A percentile compares a stretch with the other conserved stretches of the same genome.
Conservation (phyloP, 148 eudicot genomes). For the Rhododendron griersonianum region DNA sequence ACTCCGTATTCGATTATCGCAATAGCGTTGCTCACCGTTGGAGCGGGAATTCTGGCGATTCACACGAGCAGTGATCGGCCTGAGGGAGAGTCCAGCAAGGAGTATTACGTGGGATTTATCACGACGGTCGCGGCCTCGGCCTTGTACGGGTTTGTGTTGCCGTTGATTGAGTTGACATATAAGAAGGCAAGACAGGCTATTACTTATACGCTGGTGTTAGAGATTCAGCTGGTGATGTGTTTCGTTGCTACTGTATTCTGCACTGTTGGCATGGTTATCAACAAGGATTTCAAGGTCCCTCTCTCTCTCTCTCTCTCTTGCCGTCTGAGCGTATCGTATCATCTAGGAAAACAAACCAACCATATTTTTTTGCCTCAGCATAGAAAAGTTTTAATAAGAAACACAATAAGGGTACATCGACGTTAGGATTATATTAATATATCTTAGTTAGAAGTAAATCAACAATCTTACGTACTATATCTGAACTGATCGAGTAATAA, state of each 20-base stretch:
- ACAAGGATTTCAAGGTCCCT: constrained; percentile 55
- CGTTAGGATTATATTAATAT: too few relatives aligned
- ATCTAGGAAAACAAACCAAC: not conserved
- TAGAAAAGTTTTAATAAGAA: too few relatives aligned
- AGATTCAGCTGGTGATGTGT: constrained; percentile 53
- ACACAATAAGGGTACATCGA: too few relatives aligned
- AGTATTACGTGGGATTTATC: constrained; percentile 47
- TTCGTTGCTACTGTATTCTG: constrained; percentile 52
- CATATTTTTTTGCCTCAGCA: too few relatives aligned
- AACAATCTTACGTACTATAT: too few relatives aligned
- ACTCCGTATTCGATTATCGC: constrained; percentile 56
- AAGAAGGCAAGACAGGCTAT: constrained; percentile 33
- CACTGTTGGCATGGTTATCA: constrained; percentile 49
- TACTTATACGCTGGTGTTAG: constrained; percentile 51
- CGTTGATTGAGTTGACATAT: constrained; percentile 49
- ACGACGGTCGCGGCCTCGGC: constrained; percentile 46
- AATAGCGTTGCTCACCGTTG: constrained; percentile 47
- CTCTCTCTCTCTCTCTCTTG: not conserved
- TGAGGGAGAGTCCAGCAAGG: constrained; percentile 20
- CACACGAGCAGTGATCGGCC: constrained; percentile 50
- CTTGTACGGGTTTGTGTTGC: constrained; percentile 47
- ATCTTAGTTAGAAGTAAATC: too few relatives aligned
- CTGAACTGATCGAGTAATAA: too few relatives aligned
- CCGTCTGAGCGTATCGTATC: not conserved
- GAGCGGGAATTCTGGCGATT: constrained; percentile 51